These are phyloP conservation scores for Geranium rotundifolium DNA, from an alignment of 345 rosid species.

Conservation along the genomic window DNA sequence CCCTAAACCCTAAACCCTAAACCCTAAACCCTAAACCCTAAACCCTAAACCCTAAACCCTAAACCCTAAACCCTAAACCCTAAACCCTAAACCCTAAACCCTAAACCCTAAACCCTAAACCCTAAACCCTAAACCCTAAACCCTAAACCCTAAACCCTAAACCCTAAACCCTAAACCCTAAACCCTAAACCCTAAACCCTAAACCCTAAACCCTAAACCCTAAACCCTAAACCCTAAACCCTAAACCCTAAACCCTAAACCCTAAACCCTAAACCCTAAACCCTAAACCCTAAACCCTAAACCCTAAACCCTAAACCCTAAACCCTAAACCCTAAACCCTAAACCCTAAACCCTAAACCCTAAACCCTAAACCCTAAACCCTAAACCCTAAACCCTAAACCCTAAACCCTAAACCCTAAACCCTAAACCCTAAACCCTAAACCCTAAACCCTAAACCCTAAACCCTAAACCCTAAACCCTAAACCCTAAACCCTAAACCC, in stretches of 20 bases:
- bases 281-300: constrained; percentile 10
- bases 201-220: constrained; percentile 8
- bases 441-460: constrained; percentile 12
- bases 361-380: constrained; percentile 11
- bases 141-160: constrained; percentile 16
- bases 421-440: constrained; percentile 12
- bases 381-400: constrained; percentile 9
- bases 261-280: constrained; percentile 6
- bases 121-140: constrained; percentile 15
- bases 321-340: constrained; percentile 9
- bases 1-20: constrained; percentile 12
- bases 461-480: constrained; percentile 9
- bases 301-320: constrained; percentile 10
- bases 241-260: constrained; percentile 5
- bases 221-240: constrained; percentile 10
- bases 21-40: constrained; percentile 13
- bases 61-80: constrained; percentile 10
- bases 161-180: constrained; percentile 7
- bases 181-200: constrained; percentile 5
- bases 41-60: constrained; percentile 12
- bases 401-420: constrained; percentile 13
- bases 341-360: constrained; percentile 9
- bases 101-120: constrained; percentile 10
- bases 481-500: constrained; percentile 11
- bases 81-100: constrained; percentile 9